Evolutionary conservation across 2,329 filamentous ascomycete genomes (phyloP), one percentile per base, ranked within the genome.

Genomic region (Chrysosporium queenslandicum): DNA sequence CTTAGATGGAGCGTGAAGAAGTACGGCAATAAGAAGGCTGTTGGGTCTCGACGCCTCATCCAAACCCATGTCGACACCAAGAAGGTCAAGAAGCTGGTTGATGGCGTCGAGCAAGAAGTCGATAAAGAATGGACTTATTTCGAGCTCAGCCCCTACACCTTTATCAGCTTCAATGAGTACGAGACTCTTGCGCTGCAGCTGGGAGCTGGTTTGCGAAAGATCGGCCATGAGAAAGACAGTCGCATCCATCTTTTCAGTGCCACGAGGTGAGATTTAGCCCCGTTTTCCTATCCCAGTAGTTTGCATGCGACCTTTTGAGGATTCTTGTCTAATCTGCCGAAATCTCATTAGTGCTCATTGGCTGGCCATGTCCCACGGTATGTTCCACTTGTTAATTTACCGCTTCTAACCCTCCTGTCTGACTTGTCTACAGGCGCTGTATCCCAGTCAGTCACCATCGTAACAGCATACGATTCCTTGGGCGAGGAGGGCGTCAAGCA

Each of bases 61-160:
- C 77, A 83, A 68, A 81, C 83, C 43, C 88, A 94, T 70, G 80
- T 80, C 62, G 89, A 95, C 75, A 83, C 79, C 60, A 94, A 91
- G 75, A 92, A 88, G 77, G 74, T 95, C 60, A 85, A 89, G 77
- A 95, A 94, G 78, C 77, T 87, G 47, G 74, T 94, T 53, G 86
- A 94, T 63, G 89, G 89, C 60, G 78, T 86, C 66, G 78, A 88
- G 68, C 75, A 77, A 58, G 80, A 90, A 71, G 81, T 92, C 30
- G 86, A 94, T 58, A 95, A 94, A 80, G 81, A 91, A 68, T 95
- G 89, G 89, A 82, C 83, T 50, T 94, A 83, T 71, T 94, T 87
- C 61, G 89, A 95, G 76, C 81, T 94, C 59, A 83, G 85, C 56
- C 74, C 76, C 46, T 95, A 86, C 74, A 76, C 77, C 41, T 94